Base-by-base conservation (phyloP, 2,329 filamentous ascomycete genomes). In the Pseudocercospora fijiensis region DNA sequence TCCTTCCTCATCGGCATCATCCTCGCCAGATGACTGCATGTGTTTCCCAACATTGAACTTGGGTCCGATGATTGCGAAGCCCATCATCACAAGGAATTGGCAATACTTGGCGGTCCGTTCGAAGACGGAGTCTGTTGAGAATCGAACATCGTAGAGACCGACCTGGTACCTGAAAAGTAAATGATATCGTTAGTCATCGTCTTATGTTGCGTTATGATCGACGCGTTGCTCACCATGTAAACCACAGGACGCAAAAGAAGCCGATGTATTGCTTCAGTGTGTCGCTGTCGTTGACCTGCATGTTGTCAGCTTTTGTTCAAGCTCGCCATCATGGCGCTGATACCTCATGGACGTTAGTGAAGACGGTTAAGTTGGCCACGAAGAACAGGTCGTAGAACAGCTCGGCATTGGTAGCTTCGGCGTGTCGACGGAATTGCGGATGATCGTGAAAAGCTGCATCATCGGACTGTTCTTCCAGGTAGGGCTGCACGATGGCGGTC, bases 141-240 rank as follows among this genome's bases (percentile, higher is more conserved):
- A 90, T 0, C 87, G 85, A 33, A 89, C 83, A 74, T 90, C 87
- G 73, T 86, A 88, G 1, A 89, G 76, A 8, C 83, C 82, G 24
- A 86, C 83, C 63, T 87, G 80, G 33, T 88, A 81, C 87, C 87
- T 90, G 22, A 84, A 88, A 62, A 87, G 83, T 86, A 86, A 89
- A 26, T n/a, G 20, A 24, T 24, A n/a, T n/a, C n/a, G 43, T 24
- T 18, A 24, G 20, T 6, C 43, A 13, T 11, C 16, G 30, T 33
- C 30, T 13, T 11, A 13, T 24, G 3, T 2, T 47, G 43, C 43
- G 43, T 47, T 33, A 9, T 11, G 30, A n/a, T 33, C 30, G 33
- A 5, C 33, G 33, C 27, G 18, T 18, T 6, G 18, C 20, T 27
- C 10, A 80, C 87, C 88, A 90, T n/a, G 85, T 88, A 62, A 88